Evolutionary conservation across 2,329 filamentous ascomycete genomes (phyloP), one percentile per base, ranked within the genome.

Genomic region (Fusarium napiforme): DNA sequence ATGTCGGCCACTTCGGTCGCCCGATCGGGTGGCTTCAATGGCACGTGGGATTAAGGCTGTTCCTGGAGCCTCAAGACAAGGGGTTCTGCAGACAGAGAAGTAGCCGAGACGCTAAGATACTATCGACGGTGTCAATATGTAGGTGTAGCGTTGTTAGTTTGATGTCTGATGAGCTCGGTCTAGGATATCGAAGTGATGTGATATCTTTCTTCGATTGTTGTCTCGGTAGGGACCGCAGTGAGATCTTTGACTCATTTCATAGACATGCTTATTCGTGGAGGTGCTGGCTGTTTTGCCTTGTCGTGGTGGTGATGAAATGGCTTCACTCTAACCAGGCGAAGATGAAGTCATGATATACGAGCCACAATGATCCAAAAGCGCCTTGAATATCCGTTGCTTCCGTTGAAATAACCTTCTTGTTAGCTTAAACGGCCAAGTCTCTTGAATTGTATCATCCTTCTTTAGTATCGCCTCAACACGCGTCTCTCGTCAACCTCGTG

Each of bases 401-500:
- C n/a, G n/a, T 34, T n/a, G 5, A 18, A 34, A 26, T 21, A 40
- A 12, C n/a, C 21, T 32, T 39, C 21, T 28, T 28, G 1, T 7
- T 4, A 55, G 57, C 23, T 46, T 8, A 49, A 58, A 19, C 34
- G 14, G 40, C 46, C 34, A 53, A 53, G 57, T 32, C 45, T 60
- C 28, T 28, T 19, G n/a, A 37, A 57, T 45, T 57, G 34, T 34
- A 49, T 49, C 34, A 49, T 46, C 28, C 9, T 39, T 19, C 32
- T 23, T 26, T 26, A 30, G 26, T 12, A 46, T 67, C 32, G 46
- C 47, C 64, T 57, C 18, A 46, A 42, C 37, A 67, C 61, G 50
- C 64, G 64, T 66, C 40, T 73, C 65, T 60, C 30, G 11, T 26
- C 36, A 61, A 50, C 75, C 75, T 70, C 75, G 75, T 77, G 75